Evolutionary conservation across 2,329 filamentous ascomycete species (phyloP), one percentile per base, ranked within the genome.

Genomic region (Fusarium foetens): DNA sequence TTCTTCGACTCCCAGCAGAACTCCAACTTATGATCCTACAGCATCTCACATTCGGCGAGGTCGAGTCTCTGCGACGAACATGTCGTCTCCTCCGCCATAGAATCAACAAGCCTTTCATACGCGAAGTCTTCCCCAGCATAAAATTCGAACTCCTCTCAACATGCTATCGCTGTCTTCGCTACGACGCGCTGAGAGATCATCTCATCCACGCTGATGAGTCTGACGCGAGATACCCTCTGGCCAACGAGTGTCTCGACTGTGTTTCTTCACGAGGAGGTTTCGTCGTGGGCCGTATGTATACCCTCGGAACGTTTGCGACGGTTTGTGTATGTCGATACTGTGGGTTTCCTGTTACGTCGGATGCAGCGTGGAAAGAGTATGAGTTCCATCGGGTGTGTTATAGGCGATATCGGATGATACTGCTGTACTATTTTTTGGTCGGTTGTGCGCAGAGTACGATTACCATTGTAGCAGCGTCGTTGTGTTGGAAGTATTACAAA

Each of bases 291-390:
- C 72, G 74, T n/a, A 78, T 75, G 70, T 79, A 84, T n/a, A 72
- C 72, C 0, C 77, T 86, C 45, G 83, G 78, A 10, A 82, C 82
- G 46, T 73, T 74, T 23, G 69, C 74, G 14, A 73, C 68, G 8
- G 79, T 80, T 33, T 84, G 80, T 77, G 77, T 83, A 16, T 86
- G 84, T 48, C 80, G 84, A 11, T 86, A 83, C 79, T 86, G 84
- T 73, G 84, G 84, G 0, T 80, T 76, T 64, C 84, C 84, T 12
- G 77, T 84, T 36, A 70, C 75, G 9, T 64, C 66, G 8, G 75
- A 75, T 31, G 66, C 75, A 16, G 79, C 79, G 13, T 79, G 75
- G 69, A 79, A 79, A 11, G 78, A 81, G 57, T 76, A 80, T 36
- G 80, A 85, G 73, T 85, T 84, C 63, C 84, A 86, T 68, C 68